Evolutionary conservation across 73 alveolate species (phyloP), one percentile per base, ranked within the genome.

Genomic region (Paramecium caudatum): DNA sequence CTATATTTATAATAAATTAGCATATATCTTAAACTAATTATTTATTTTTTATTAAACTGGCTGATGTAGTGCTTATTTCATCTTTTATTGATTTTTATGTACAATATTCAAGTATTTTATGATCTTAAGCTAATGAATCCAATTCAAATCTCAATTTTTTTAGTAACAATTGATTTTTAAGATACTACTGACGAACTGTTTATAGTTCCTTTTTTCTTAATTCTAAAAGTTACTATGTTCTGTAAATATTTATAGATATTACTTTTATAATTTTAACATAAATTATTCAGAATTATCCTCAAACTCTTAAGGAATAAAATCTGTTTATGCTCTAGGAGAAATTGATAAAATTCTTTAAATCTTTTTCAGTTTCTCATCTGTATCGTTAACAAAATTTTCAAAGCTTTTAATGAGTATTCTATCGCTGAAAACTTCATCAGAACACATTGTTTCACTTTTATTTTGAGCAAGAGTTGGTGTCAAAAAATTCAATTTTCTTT

Each of bases 371-470:
- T 55, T 55, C 30, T 55, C 13, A 55, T 55, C 80, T 27, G 80
- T 55, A 27, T 55, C 80, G 30, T 55, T 55, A 55, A 55, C 80
- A 55, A 55, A 55, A 4, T 55, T 55, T 21, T 55, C 80, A 55
- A 55, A 55, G 30, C 80, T 55, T 2, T 17, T 55, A 10, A 55
- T 23, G 13, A 55, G 80, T 23, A 55, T 27, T 55, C 80, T 55
- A 6, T 55, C 80, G 30, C 80, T 55, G 9, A 55, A 55, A 27
- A 8, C 46, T 27, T 55, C 30, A 4, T 55, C 46, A 27, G 23
- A 37, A 0, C 30, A 27, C 1, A 55, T 8, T 1, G 30, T 23
- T 7, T 55, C 80, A 55, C 46, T 55, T 8, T 21, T 55, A 55
- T 55, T 55, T 1, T 19, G 23, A 9, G 23, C 1, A 10, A 23